These are phyloP conservation scores for Cyberlindnera saturnus DNA, from an alignment of 805 yeast species.

Conservation along the genomic window DNA sequence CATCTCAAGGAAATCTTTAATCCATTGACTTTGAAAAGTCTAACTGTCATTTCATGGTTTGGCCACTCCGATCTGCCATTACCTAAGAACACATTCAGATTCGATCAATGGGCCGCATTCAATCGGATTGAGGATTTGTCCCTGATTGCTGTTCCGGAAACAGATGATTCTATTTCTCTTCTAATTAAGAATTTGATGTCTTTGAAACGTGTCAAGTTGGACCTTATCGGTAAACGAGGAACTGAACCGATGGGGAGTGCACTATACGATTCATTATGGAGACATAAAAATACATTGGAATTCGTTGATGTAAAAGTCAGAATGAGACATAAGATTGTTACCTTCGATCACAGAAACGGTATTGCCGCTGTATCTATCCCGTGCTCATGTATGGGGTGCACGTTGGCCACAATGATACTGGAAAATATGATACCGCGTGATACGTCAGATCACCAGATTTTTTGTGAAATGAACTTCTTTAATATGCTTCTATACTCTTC, in stretches of 20 bases:
- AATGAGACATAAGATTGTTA: constrained; percentile 10
- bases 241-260: no score
- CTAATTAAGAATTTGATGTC: constrained; percentile 26
- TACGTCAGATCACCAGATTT: background rate
- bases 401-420: background rate
- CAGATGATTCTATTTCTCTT: constrained; percentile 25
- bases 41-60: constrained; percentile 39
- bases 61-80: constrained; percentile 27
- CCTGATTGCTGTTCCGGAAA: constrained; percentile 31
- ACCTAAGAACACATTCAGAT: constrained; percentile 24
- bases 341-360: constrained; percentile 15
- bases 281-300: constrained; percentile 28
- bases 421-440: background rate
- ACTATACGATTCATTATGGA: constrained; percentile 27
- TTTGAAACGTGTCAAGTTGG: constrained; percentile 34
- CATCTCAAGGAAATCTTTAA: constrained; percentile 33
- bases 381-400: constrained; percentile 20
- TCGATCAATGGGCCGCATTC: constrained; percentile 33
- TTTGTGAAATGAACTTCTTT: background rate
- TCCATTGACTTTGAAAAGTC: constrained; percentile 26
- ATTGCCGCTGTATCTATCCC: constrained; percentile 9
- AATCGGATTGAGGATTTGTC: constrained; percentile 32
- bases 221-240: constrained; percentile 19
- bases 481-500: background rate
- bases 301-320: constrained; percentile 33